Evolutionary conservation across 192 early-diverging fungal species (phyloP).

Genomic region (Umbelopsis sp.): DNA sequence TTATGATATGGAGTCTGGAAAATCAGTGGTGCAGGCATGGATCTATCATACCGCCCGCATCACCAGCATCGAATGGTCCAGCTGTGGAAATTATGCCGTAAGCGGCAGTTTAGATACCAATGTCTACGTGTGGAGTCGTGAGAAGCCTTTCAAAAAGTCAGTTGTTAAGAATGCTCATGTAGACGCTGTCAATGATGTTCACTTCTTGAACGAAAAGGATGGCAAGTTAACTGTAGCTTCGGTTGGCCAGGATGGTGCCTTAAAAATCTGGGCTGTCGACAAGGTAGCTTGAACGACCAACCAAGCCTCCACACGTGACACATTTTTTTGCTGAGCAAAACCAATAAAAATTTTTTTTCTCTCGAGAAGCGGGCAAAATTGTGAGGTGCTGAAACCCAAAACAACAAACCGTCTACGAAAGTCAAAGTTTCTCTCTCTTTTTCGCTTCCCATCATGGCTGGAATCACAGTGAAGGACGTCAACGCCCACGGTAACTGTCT

Average conservation of each 20-base stretch:
- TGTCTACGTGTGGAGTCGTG: conserved; percentile 88
- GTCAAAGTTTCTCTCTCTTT: conserved; percentile 11
- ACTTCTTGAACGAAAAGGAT: conserved; percentile 56
- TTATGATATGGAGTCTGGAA: conserved; percentile 60
- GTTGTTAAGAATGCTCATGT: conserved; percentile 80
- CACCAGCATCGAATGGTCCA: conserved; percentile 79
- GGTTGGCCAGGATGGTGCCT: conserved; percentile 79
- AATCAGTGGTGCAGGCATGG: conserved; percentile 70
- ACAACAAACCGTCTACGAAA: conserved; percentile 8
- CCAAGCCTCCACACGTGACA: conserved; percentile 19
- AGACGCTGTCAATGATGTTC: conserved; percentile 74
- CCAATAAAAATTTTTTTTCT: conserved; percentile 23
- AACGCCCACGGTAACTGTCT: conserved; percentile 68
- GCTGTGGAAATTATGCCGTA: conserved; percentile 72
- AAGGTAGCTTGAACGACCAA: conserved; percentile 18
- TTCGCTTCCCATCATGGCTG: conserved; percentile 43
- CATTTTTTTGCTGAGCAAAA: not conserved
- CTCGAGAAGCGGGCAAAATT: not conserved
- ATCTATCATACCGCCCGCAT: conserved; percentile 90
- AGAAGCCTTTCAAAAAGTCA: conserved; percentile 77
- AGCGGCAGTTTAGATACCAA: conserved; percentile 88
- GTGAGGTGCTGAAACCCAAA: not conserved
- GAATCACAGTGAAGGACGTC: conserved; percentile 98
- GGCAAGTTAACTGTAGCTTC: conserved; percentile 64
- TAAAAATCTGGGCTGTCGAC: conserved; percentile 71